Percentiles rank a stretch among this genome's conserved stretches.
phyloP scores from a whole-genome alignment of 257 asterid genomes.

The Scutellaria barbata region DNA sequence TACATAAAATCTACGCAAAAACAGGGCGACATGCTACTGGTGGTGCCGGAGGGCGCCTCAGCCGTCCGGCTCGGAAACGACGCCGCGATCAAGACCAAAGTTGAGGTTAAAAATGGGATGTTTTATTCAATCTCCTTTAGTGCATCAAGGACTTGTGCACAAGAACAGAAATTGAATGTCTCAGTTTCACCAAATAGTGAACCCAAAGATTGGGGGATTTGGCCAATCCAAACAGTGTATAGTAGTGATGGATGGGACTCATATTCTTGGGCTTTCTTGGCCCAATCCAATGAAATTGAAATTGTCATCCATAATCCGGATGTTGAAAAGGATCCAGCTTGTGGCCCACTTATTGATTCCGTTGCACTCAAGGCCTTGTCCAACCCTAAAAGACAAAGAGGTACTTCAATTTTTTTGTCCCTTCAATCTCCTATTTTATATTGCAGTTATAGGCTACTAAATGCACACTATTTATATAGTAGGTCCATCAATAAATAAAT shows the following conservation, averaged over 20 bases:
- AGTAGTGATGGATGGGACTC: constrained; percentile 85
- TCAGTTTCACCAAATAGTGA: constrained; percentile 45
- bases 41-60: constrained; percentile 80
- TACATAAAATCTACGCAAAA: constrained; percentile 77
- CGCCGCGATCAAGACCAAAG: constrained; percentile 66
- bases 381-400: constrained; percentile 50
- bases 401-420: constrained; percentile 27
- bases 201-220: constrained; percentile 57
- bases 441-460: no score
- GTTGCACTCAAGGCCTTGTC: constrained; percentile 67
- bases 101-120: constrained; percentile 46
- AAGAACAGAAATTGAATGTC: constrained; percentile 61
- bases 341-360: constrained; percentile 70
- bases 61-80: constrained; percentile 85
- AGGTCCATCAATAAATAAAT: no score
- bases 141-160: constrained; percentile 86
- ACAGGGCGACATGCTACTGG: constrained; percentile 82
- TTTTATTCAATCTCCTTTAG: constrained; percentile 70
- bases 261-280: constrained; percentile 73
- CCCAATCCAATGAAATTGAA: constrained; percentile 49
- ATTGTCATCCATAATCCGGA: constrained; percentile 68
- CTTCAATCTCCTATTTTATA: no score
- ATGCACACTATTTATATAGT: no score
- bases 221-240: constrained; percentile 80
- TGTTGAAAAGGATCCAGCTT: constrained; percentile 62